Conservation (phyloP, 345 rosid genomes). For the Eucalyptus virginea region DNA sequence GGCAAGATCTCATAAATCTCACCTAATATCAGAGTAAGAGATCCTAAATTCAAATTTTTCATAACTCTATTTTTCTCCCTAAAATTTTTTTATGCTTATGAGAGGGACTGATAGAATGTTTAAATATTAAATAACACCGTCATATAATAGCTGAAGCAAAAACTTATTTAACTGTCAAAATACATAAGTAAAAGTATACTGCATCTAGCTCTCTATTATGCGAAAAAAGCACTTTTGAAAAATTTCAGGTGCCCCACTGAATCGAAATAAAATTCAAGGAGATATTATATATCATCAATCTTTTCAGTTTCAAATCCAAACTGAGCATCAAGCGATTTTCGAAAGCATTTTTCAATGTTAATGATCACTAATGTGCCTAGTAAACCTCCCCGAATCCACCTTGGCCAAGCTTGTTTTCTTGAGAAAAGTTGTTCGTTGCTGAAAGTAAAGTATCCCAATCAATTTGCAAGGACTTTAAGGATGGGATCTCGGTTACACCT, state of each 20-base stretch:
- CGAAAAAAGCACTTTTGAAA: not conserved
- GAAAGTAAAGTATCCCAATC: constrained; percentile 19
- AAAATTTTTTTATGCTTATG: no score
- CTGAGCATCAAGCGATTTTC: not conserved
- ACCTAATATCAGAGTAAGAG: no score
- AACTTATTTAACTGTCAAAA: no score
- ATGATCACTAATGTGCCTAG: not conserved
- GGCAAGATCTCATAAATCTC: no score
- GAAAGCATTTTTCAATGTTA: not conserved
- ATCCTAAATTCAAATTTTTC: no score
- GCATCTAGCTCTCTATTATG: no score
- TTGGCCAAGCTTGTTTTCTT: not conserved
- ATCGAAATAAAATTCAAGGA: not conserved
- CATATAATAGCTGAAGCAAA: no score
- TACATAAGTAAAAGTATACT: no score
- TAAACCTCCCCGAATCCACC: not conserved
- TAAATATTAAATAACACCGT: no score
- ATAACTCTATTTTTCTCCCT: no score
- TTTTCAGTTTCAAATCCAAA: not conserved
- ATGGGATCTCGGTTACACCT: not conserved
- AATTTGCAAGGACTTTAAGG: not conserved
- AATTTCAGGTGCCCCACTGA: not conserved
- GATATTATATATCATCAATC: not conserved
- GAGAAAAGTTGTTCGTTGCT: not conserved
- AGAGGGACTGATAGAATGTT: no score